Conservation (phyloP, 2,329 filamentous ascomycete genomes). For the Lizonia empirigonia region DNA sequence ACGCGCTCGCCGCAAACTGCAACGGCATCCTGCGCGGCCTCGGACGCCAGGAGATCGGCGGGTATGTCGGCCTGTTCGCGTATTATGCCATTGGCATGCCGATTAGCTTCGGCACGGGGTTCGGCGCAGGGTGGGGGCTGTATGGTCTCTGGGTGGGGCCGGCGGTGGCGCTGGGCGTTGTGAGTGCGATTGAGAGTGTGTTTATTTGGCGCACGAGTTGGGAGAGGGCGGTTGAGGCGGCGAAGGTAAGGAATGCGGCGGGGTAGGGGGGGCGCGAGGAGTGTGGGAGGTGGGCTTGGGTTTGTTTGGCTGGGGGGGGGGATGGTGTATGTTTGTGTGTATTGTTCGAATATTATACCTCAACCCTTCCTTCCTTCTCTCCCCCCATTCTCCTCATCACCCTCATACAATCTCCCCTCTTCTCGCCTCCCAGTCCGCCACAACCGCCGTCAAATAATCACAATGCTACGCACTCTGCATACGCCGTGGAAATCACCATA, state of each 20-base stretch:
- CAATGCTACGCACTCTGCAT: no score
- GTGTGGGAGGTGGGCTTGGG: no score
- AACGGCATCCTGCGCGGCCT: slow-evolving; percentile 87
- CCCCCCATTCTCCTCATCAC: no score
- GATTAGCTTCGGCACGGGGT: slow-evolving; percentile 77
- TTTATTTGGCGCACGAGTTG: slow-evolving; percentile 63
- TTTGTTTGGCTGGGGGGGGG: no score
- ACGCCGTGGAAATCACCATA: no score
- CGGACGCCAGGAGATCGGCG: slow-evolving; percentile 86
- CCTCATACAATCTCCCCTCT: no score
- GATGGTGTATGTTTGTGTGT: no score
- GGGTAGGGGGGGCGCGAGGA: slow-evolving; percentile 30
- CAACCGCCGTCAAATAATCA: no score
- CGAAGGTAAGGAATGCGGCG: slow-evolving; percentile 59
- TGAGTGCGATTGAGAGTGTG: slow-evolving; percentile 60
- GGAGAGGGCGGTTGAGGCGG: slow-evolving; percentile 65
- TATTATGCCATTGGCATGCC: slow-evolving; percentile 90
- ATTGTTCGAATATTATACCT: no score
- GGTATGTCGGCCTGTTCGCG: slow-evolving; percentile 82
- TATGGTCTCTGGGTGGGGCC: slow-evolving; percentile 75
- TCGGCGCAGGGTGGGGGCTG: slow-evolving; percentile 77
- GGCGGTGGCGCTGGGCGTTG: slow-evolving; percentile 68
- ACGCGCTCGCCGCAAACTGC: slow-evolving; percentile 77
- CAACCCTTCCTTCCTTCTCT: no score
- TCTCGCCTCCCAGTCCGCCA: no score